Base-by-base conservation (phyloP, 768 basidiomycete species). In the Amanita pallidorosea region DNA sequence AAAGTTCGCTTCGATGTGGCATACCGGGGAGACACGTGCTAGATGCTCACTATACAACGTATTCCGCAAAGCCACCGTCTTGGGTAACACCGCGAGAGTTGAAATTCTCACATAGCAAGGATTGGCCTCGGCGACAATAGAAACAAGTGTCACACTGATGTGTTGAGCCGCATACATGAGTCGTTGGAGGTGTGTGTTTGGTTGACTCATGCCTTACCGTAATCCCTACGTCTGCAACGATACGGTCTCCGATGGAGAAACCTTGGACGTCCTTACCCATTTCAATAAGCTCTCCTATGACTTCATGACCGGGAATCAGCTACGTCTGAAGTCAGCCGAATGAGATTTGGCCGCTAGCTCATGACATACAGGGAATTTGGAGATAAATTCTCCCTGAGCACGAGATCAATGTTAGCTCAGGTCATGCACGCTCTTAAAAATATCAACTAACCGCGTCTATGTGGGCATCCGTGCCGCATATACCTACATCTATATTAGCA, bases 61-160 rank as follows among this genome's bases (percentile, higher is more conserved):
- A 93, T 61, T 92, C 89, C 7, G 90, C 88, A 62, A 95, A 95
- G 23, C 88, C 91, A 52, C 91, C 91, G 55, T 86, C 81, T 57
- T 77, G 67, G 17, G 82, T 86, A 41, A 92, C 85, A 44, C 91
- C 92, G 11, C 83, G 77, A 5, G 85, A 77, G 51, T 81, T 72
- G 66, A 91, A 92, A 69, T 88, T 74, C 64, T 93, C 90, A 67
- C 92, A 95, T 50, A 90, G 69, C 8, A 93, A 71, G 17, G 80
- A 75, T 60, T 88, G 70, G n/a, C 89, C 90, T 40, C 88, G 78
- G 47, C 88, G 79, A 66, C 92, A 94, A 69, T 81, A 91, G 69
- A 91, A 90, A 66, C 91, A 94, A 53, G 71, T 74, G 7, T 81
- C 85, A 67, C 91, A 93, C 86, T 89, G 56, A 3, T 22, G 20